Conservation (phyloP, 2,329 filamentous ascomycete genomes). For the Talaromyces pinophilus region DNA sequence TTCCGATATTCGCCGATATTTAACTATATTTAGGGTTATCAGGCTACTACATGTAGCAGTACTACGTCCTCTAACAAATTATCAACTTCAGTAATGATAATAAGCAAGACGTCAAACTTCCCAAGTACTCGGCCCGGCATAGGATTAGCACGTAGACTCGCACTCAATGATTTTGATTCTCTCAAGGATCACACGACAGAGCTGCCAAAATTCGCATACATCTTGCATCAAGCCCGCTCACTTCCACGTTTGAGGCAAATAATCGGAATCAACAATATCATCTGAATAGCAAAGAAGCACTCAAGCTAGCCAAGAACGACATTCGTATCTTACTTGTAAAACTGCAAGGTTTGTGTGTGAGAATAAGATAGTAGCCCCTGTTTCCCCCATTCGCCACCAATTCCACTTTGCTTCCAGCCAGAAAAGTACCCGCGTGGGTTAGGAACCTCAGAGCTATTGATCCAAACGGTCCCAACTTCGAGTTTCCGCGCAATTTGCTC, state of each 20-base stretch:
- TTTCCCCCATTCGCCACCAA: neutral
- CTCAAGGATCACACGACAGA: too few relatives aligned
- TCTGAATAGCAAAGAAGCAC: neutral
- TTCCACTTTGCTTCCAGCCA: neutral
- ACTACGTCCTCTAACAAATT: neutral
- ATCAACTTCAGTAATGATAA: neutral
- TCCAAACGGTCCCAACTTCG: neutral
- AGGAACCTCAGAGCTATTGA: neutral
- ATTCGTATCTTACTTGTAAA: neutral
- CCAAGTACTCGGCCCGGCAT: neutral
- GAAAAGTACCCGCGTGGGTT: neutral
- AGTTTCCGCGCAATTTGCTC: neutral
- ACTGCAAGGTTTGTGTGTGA: neutral
- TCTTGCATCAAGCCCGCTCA: neutral
- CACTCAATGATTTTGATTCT: too few relatives aligned
- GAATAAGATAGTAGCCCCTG: neutral
- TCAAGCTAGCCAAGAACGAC: neutral
- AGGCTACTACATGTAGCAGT: too few relatives aligned
- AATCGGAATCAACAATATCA: neutral
- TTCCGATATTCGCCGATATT: conserved; percentile 13
- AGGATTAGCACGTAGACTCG: neutral
- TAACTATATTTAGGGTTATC: neutral
- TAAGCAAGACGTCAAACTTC: neutral
- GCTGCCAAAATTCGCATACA: neutral
- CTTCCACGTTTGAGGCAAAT: neutral